Base-by-base conservation (phyloP, 768 basidiomycete species). In the Pulveroboletus sp. region DNA sequence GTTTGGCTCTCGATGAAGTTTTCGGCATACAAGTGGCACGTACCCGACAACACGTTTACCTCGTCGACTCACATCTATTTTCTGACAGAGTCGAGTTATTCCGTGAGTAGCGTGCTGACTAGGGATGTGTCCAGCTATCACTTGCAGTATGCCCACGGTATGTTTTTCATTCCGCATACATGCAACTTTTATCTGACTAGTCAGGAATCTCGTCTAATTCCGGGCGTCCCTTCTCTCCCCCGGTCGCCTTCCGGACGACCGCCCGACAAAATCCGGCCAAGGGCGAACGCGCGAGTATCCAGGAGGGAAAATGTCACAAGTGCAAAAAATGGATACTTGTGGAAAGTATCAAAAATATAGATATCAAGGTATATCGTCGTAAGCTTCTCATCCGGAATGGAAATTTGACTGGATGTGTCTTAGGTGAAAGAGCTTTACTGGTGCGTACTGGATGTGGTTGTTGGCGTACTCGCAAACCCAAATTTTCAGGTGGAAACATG, bases 101-200 rank as follows among this genome's bases (percentile, higher is more conserved):
- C 31, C 21, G 23, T 40, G 8, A 29, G 24, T 31, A 45, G 13
- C 2, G 19, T 43, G 17, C 47, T 61, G 45, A 52, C 37, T 29
- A 36, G n/a, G 10, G 11, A 27, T 33, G 27, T 27, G 17, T 34
- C 31, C 40, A 90, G 87, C 63, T 90, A 90, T 57, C 89, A 91
- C 59, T 79, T 91, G 81, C 88, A 90, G 59, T 88, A 88, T 51
- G 73, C 76, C 3, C 87, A 90, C 59, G 87, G 87, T 87, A 70
- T 6, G 71, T 57, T 13, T 25, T 8, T 29, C 21, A 11, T 31
- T 23, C 14, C 45, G 12, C 3, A 33, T 16, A 14, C 31, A 20
- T 2, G n/a, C 39, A 33, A 16, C 45, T 14, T 37, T 40, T 38
- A 31, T 38, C 33, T 54, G 20, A 53, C 48, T 35, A 46, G 12